phyloP scores from a whole-genome alignment of 2,329 filamentous ascomycete species.

The Talaromyces sp. region DNA sequence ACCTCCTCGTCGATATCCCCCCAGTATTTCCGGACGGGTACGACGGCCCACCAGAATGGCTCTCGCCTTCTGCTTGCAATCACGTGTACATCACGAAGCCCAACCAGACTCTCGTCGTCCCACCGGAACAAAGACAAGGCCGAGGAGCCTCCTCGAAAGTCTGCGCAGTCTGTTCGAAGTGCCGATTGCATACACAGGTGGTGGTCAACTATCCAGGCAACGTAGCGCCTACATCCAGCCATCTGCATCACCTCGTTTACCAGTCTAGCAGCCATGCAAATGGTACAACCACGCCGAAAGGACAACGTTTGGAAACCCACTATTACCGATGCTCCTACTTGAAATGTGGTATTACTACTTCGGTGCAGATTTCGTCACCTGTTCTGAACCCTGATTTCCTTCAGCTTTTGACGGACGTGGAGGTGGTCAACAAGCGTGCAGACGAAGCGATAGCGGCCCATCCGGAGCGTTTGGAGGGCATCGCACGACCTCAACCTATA shows the following conservation, averaged over 20 bases:
- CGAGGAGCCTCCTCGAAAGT: constrained; percentile 55
- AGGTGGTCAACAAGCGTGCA: constrained; percentile 53
- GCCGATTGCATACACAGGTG: constrained; percentile 62
- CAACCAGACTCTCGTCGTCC: constrained; percentile 53
- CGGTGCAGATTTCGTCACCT: constrained; percentile 54
- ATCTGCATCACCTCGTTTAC: constrained; percentile 62
- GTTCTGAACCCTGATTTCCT: constrained; percentile 52
- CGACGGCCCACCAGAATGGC: constrained; percentile 35
- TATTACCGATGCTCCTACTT: constrained; percentile 60
- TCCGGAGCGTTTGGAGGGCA: constrained; percentile 55
- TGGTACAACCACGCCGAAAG: constrained; percentile 29
- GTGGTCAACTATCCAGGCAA: constrained; percentile 53
- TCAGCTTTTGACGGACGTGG: constrained; percentile 54
- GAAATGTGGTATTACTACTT: constrained; percentile 56
- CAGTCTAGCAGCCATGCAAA: constrained; percentile 35
- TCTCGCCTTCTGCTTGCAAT: constrained; percentile 52
- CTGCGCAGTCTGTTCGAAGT: constrained; percentile 61
- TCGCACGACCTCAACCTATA: constrained; percentile 52
- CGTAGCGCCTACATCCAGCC: constrained; percentile 41
- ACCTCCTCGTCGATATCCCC: constrained; percentile 59
- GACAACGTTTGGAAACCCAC: constrained; percentile 45
- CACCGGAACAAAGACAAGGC: constrained; percentile 37
- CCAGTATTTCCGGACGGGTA: constrained; percentile 48
- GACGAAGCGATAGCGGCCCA: constrained; percentile 52
- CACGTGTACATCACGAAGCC: constrained; percentile 61